Percentiles rank a stretch among this genome's conserved stretches.
Evolutionary conservation across 352 stramenopile species (phyloP).

Genomic region (Phytophthora podocarpi): DNA sequence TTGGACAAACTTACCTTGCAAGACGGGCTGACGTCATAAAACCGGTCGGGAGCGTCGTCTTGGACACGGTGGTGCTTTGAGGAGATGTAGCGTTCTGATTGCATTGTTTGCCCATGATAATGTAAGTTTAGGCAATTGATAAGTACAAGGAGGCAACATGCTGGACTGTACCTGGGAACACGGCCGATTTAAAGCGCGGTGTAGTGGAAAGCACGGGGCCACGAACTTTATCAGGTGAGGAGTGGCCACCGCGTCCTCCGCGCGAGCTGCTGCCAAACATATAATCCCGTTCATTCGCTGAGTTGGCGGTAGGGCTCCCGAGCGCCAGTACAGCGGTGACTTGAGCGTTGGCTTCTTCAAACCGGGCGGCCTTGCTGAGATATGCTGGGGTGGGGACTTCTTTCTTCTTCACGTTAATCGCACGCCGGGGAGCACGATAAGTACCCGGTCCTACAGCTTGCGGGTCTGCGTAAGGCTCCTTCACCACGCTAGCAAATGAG

Average conservation of each 20-base stretch:
- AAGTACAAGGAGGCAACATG: background rate
- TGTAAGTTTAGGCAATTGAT: background rate
- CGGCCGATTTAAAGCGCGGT: conserved; percentile 67
- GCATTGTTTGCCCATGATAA: background rate
- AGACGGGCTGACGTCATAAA: conserved; percentile 76
- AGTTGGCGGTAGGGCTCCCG: conserved; percentile 7
- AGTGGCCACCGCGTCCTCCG: conserved; percentile 16
- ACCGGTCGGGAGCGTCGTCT: conserved; percentile 63
- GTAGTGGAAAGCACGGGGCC: conserved; percentile 64
- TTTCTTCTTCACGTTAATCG: conserved; percentile 66
- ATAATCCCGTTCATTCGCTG: conserved; percentile 14
- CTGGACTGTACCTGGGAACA: conserved; percentile 54
- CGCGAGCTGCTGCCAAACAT: conserved; percentile 19
- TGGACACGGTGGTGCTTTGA: conserved; percentile 64
- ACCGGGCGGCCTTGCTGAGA: conserved; percentile 57
- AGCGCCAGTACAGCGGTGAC: conserved; percentile 50
- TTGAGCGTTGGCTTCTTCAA: conserved; percentile 62
- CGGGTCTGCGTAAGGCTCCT: conserved; percentile 69
- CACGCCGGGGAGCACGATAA: conserved; percentile 61
- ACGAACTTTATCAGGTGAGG: conserved; percentile 44
- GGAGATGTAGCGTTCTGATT: conserved; percentile 68
- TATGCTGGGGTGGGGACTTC: conserved; percentile 63
- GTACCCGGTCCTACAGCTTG: conserved; percentile 62
- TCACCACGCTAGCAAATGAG: conserved; percentile 74
- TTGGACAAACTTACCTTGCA: conserved; percentile 44